Percentiles rank a stretch among this genome's conserved stretches.
phyloP scores from a whole-genome alignment of 257 asterid species.

The Osmanthus fragrans region DNA sequence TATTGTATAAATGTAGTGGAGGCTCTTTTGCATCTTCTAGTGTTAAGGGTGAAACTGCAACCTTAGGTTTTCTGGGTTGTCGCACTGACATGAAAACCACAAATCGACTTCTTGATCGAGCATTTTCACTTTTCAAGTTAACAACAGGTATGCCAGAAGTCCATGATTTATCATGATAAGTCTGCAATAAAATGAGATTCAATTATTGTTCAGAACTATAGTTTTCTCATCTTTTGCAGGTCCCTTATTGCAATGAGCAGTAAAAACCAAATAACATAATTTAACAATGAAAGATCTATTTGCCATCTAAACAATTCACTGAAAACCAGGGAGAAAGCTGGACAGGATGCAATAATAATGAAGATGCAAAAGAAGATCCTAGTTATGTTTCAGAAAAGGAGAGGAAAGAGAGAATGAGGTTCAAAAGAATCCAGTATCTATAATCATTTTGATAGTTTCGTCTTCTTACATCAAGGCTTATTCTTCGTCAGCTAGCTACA shows the following conservation, averaged over 20 bases:
- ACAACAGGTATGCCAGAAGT: conserved; percentile 32
- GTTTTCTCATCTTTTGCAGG: not conserved
- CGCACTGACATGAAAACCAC: conserved; percentile 82
- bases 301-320: not conserved
- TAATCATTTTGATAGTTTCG: not conserved
- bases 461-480: not conserved
- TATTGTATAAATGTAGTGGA: conserved; percentile 76
- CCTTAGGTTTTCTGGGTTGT: conserved; percentile 70
- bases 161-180: conserved; percentile 46
- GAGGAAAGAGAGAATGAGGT: not conserved
- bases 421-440: not conserved
- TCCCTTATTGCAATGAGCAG: not conserved
- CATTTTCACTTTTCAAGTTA: conserved; percentile 38
- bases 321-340: not conserved
- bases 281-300: not conserved
- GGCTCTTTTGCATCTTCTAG: conserved; percentile 89
- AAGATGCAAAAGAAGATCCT: not conserved
- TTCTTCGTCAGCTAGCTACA: not conserved
- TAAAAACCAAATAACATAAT: not conserved
- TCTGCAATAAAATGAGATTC: conserved; percentile 44
- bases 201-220: conserved; percentile 10
- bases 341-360: not conserved
- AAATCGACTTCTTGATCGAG: conserved; percentile 34
- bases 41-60: conserved; percentile 63
- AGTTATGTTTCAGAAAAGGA: not conserved